A percentile compares a stretch with the other conserved stretches of the same genome.
Evolutionary conservation across 169 alveolate genomes (phyloP).

Genomic region (Eimeria zaria): DNA sequence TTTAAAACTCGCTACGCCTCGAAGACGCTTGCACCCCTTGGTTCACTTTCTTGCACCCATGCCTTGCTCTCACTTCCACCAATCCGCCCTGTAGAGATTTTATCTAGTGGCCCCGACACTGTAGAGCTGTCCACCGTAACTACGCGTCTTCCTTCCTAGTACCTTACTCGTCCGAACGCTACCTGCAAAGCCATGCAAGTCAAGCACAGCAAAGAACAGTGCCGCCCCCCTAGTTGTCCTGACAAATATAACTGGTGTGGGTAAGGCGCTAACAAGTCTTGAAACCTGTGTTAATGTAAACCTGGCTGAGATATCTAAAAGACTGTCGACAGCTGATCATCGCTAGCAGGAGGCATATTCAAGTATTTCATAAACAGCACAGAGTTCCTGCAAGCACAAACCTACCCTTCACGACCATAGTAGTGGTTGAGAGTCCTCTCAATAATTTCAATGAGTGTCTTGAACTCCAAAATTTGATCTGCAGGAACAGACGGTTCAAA

Average conservation of each 20-base stretch:
- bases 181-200: not conserved
- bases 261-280: not conserved
- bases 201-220: not conserved
- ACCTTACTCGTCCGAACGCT: not conserved
- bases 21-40: not conserved
- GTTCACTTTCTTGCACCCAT: not conserved
- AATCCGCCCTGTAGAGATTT: not conserved
- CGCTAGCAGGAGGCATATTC: not conserved
- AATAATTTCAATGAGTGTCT: not conserved
- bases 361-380: not conserved
- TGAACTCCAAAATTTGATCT: not conserved
- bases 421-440: not conserved
- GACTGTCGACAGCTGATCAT: not conserved
- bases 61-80: not conserved
- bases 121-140: not conserved
- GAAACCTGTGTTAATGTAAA: not conserved
- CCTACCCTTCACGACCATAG: not conserved
- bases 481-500: not conserved
- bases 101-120: not conserved
- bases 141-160: not conserved
- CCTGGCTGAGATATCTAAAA: not conserved
- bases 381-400: not conserved
- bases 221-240: not conserved
- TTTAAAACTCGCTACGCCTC: not conserved
- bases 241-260: not conserved